Percentiles rank a stretch among this genome's conserved stretches.
These are phyloP conservation scores for Fremontodendron californicum DNA, from an alignment of 345 rosid species.

Conservation along the genomic window DNA sequence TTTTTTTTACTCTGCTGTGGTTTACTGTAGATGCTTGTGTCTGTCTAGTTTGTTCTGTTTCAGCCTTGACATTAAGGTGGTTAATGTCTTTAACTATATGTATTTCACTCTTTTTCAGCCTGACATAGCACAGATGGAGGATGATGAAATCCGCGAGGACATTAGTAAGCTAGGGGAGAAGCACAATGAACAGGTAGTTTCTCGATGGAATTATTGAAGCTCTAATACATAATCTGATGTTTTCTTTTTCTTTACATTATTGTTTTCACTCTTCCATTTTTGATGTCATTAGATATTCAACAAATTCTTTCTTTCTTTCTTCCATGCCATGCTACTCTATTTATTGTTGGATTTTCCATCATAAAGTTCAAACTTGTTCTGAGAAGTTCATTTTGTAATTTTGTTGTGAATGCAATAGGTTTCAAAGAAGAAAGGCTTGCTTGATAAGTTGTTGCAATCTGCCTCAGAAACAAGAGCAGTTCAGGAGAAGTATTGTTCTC, in stretches of 20 bases:
- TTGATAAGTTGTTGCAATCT: constrained; percentile 56
- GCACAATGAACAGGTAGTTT: constrained; percentile 64
- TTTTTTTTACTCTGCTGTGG: constrained; percentile 1
- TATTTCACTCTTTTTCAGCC: constrained; percentile 40
- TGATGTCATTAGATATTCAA: not conserved
- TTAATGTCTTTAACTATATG: constrained; percentile 12
- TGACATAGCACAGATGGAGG: constrained; percentile 45
- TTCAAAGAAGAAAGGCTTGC: constrained; percentile 60
- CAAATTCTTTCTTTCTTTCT: not conserved
- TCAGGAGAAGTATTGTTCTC: constrained; percentile 62
- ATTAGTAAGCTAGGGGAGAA: constrained; percentile 61
- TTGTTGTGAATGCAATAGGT: constrained; percentile 41
- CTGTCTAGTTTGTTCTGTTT: constrained; percentile 3
- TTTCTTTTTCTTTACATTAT: not conserved
- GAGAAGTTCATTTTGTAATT: constrained; percentile 2
- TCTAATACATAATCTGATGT: not conserved
- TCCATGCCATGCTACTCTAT: not conserved
- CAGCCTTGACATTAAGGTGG: not conserved
- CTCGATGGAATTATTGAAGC: constrained; percentile 4
- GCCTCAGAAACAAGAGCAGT: constrained; percentile 55
- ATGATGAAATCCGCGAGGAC: constrained; percentile 55
- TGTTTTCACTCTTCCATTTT: not conserved
- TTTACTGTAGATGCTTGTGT: constrained; percentile 12
- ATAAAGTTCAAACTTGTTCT: constrained; percentile 2
- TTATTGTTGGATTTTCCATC: constrained; percentile 15